Base-by-base conservation (phyloP, 139 green algal genomes). In the Chlamydomonas eustigma region DNA sequence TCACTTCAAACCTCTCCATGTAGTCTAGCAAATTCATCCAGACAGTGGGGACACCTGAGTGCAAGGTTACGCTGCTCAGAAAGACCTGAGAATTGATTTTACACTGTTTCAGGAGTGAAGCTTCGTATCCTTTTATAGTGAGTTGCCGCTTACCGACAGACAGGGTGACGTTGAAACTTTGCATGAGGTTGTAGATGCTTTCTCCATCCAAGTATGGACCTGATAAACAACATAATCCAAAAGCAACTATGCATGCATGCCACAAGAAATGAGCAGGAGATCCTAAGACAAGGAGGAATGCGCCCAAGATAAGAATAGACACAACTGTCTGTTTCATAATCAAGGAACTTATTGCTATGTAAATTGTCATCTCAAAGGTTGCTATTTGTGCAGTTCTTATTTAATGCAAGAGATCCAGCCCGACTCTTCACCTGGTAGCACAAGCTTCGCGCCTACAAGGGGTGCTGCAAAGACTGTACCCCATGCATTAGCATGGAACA, bases 401-500 rank as follows among this genome's bases (percentile, higher is more conserved):
- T n/a, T n/a, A n/a, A n/a, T n/a, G n/a, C n/a, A n/a, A n/a, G n/a
- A n/a, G n/a, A n/a, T n/a, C n/a, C n/a, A n/a, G n/a, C n/a, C n/a
- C n/a, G n/a, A n/a, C n/a, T 58, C 44, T 28, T 58, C 25, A 82
- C 80, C 80, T 18, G 92, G 92, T 70, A 96, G 75, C 37, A 96
- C 87, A 39, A 96, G 77, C 2, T 64, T 44, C 2, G 85, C 85
- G 12, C 91, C 91, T 33, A 90, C 82, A 76, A 94, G 83, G 3
- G 91, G 91, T 1, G 82, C 86, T 3, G 80, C 79, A 67, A 91
- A 92, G 5, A 86, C 83, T 24, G 91, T 51, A 74, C 68, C 89
- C 91, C 91, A 96, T 38, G 36, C 52, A 72, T 91, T 92, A 72
- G 86, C 88, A 69, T 95, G 90, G 73, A 93, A 96, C 86, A 95